Percentiles rank a stretch among this genome's conserved stretches.
phyloP scores from a whole-genome alignment of 148 eudicot genomes.

The Pouteria glomerata region DNA sequence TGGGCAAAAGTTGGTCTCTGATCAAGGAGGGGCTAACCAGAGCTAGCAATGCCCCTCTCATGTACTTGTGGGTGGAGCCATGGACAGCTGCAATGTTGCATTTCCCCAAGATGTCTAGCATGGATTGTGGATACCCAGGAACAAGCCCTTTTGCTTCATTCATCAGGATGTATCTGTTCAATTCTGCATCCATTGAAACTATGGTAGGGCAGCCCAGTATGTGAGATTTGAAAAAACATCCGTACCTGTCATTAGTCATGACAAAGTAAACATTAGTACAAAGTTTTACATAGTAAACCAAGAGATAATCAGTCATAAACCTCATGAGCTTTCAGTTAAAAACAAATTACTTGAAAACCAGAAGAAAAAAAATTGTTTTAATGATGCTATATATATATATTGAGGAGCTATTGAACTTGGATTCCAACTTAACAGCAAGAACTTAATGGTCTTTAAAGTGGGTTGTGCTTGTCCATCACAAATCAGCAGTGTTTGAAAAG shows the following conservation, averaged over 20 bases:
- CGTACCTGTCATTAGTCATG: constrained; percentile 53
- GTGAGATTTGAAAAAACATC: constrained; percentile 85
- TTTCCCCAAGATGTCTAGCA: constrained; percentile 86
- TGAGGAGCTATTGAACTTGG: no score
- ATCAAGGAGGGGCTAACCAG: constrained; percentile 81
- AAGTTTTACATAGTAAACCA: background rate
- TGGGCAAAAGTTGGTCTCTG: constrained; percentile 63
- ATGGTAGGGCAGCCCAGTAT: constrained; percentile 90
- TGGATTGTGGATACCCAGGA: constrained; percentile 93
- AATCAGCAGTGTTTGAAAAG: background rate
- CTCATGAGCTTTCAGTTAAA: background rate
- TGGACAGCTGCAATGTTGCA: constrained; percentile 95
- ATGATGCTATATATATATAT: no score
- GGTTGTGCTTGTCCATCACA: background rate
- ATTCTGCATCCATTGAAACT: constrained; percentile 87
- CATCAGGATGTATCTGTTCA: constrained; percentile 71
- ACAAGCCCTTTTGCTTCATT: constrained; percentile 85
- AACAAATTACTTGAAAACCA: background rate
- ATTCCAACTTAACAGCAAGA: background rate
- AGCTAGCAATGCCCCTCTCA: constrained; percentile 87
- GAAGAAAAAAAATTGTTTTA: no score
- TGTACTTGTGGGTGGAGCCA: constrained; percentile 90
- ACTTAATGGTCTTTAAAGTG: background rate
- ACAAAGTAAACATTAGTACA: background rate
- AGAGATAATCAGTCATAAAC: background rate